These are phyloP conservation scores for Babesia divergens DNA, from an alignment of 169 alveolate species.

Conservation along the genomic window DNA sequence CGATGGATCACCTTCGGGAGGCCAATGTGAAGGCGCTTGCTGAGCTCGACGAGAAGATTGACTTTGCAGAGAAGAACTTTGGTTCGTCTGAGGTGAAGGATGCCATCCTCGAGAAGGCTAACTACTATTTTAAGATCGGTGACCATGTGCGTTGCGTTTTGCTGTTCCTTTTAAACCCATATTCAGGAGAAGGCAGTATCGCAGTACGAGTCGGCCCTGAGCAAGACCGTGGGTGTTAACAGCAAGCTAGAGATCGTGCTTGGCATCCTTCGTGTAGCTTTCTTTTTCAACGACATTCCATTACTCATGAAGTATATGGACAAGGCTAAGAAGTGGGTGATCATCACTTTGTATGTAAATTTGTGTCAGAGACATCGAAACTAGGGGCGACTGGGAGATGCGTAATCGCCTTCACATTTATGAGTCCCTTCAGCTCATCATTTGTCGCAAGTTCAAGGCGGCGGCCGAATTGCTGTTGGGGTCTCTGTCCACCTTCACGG, in stretches of 20 bases:
- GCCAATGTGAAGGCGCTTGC: conserved; percentile 67
- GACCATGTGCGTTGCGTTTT: conserved; percentile 51
- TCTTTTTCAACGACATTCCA: conserved; percentile 67
- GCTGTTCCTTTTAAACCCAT: neutral
- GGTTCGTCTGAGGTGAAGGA: conserved; percentile 90
- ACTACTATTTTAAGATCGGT: conserved; percentile 79
- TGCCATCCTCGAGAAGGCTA: conserved; percentile 86
- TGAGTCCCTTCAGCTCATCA: conserved; percentile 81
- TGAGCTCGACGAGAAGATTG: conserved; percentile 77
- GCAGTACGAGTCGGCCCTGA: conserved; percentile 75
- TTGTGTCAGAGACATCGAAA: conserved; percentile 82
- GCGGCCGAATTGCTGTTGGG: conserved; percentile 75
- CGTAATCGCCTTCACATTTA: conserved; percentile 93
- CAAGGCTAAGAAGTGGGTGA: conserved; percentile 67
- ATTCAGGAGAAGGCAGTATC: conserved; percentile 72
- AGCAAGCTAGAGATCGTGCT: conserved; percentile 74
- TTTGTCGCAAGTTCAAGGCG: conserved; percentile 85
- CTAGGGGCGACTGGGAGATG: conserved; percentile 98
- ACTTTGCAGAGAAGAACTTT: conserved; percentile 85
- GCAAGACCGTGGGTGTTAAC: conserved; percentile 81
- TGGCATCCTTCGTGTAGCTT: conserved; percentile 69
- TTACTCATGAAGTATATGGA: conserved; percentile 64
- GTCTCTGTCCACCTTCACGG: conserved; percentile 91
- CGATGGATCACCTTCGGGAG: conserved; percentile 59
- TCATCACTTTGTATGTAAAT: neutral